phyloP scores from a whole-genome alignment of 2,329 filamentous ascomycete genomes.

The Aspergillus floridensis region DNA sequence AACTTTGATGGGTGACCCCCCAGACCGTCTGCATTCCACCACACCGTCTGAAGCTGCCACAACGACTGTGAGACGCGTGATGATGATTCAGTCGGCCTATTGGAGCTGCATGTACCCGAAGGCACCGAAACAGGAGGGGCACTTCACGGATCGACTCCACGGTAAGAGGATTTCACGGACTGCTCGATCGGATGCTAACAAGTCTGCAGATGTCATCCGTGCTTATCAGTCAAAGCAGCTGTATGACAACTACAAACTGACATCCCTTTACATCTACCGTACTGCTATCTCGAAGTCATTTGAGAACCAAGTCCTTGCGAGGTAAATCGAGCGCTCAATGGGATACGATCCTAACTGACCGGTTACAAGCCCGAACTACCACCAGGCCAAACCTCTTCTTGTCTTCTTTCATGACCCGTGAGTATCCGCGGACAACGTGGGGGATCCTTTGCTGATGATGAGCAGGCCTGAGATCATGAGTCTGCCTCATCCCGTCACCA shows the following conservation, averaged over 20 bases:
- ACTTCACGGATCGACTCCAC: constrained; percentile 60
- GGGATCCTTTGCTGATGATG: constrained; percentile 13
- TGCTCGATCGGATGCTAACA: background rate
- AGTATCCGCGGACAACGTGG: constrained; percentile 35
- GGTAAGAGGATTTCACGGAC: constrained; percentile 30
- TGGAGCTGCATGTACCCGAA: constrained; percentile 87
- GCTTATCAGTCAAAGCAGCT: constrained; percentile 71
- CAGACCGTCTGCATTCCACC: constrained; percentile 56
- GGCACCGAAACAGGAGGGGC: constrained; percentile 28
- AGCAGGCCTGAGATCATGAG: constrained; percentile 67
- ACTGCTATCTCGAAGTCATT: constrained; percentile 72
- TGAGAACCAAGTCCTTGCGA: constrained; percentile 81
- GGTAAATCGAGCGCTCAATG: constrained; percentile 43
- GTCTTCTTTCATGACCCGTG: constrained; percentile 89
- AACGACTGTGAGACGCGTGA: constrained; percentile 56
- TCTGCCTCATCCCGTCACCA: constrained; percentile 66
- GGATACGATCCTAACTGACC: background rate
- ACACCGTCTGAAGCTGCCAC: constrained; percentile 53
- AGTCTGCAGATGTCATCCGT: constrained; percentile 66
- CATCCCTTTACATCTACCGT: constrained; percentile 74
- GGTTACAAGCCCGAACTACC: constrained; percentile 58
- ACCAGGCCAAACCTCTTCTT: constrained; percentile 65
- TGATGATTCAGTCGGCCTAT: constrained; percentile 61
- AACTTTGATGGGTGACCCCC: constrained; percentile 93
- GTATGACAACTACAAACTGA: constrained; percentile 72